A percentile compares a stretch with the other conserved stretches of the same genome.
Evolutionary conservation across 768 basidiomycete species (phyloP).

Genomic region (Psilocybe cyanescens): DNA sequence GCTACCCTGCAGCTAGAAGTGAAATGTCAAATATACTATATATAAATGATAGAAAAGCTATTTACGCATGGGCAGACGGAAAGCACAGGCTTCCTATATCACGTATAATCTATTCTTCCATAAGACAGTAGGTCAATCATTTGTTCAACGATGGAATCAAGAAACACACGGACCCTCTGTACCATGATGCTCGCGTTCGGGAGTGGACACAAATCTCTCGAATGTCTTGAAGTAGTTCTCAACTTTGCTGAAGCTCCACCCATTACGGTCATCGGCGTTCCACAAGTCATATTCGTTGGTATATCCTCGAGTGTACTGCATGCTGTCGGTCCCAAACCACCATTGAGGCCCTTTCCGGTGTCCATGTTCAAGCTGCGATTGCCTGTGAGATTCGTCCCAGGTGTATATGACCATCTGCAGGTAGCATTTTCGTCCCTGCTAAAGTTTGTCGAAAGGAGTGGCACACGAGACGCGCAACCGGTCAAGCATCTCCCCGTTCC

Average conservation of each 20-base stretch:
- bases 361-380: not conserved
- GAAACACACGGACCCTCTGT: too few species aligned
- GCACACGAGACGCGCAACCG: not conserved
- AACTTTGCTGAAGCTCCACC: not conserved
- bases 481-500: not conserved
- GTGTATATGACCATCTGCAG: not conserved
- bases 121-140: too few species aligned
- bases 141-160: too few species aligned
- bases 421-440: not conserved
- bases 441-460: not conserved
- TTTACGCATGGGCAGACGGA: not conserved
- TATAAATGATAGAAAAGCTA: not conserved
- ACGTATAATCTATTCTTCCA: too few species aligned
- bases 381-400: not conserved
- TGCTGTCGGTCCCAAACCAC: not conserved
- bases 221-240: not conserved
- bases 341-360: conserved; percentile 2
- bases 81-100: too few species aligned
- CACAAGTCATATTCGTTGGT: not conserved
- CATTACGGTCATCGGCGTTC: not conserved
- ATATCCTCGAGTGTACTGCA: not conserved
- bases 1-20: not conserved
- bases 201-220: not conserved
- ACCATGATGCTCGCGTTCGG: too few species aligned
- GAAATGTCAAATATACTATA: not conserved